Evolutionary conservation across 2,329 filamentous ascomycete species (phyloP), one percentile per base, ranked within the genome.

Genomic region (Paecilomyces formosus): DNA sequence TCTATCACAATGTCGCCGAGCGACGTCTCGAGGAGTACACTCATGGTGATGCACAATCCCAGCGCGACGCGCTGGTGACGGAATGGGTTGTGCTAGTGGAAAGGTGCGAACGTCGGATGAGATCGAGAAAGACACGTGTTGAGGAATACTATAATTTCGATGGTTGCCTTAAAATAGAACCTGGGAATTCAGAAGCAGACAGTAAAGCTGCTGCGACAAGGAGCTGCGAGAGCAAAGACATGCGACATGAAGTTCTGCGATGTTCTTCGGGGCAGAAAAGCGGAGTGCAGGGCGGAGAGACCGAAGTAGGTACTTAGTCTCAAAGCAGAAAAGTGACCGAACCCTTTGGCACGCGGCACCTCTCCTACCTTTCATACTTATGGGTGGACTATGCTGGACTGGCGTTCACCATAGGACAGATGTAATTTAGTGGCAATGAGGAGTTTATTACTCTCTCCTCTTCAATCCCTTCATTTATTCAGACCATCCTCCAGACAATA

Each of bases 1-100:
- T 99, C 93, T 68, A 97, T 92, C 64, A 96, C 93, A 69, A 99
- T 89, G 74, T 99, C 94, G 69, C 93, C 93, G 1, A 88, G 85
- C 59, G 89, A 96, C 33, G 94, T 97, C 78, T 99, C 93, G 55
- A 99, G 82, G 30, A 97, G 83, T 57, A 96, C 93, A 62, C 91
- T 96, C 93, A 97, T 97, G 56, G 57, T 64, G 63, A 31, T 62
- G 55, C 58, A 55, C 56, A 49, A 51, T 53, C 54, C 5, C 26
- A 26, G 50, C 50, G 60, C 57, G 54, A 53, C 57, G 57, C 55
- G 59, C 53, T 51, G 58, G n/a, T 54, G 45, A 28, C 50, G 26
- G 24, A 28, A 28, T 28, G 12, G 50, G 24, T 22, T 2, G 21
- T 6, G 8, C 5, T 55, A 22, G 35, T n/a, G 22, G 31, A 55